phyloP scores from a whole-genome alignment of 306 rosid species.

The Cucurbita ficifolia region DNA sequence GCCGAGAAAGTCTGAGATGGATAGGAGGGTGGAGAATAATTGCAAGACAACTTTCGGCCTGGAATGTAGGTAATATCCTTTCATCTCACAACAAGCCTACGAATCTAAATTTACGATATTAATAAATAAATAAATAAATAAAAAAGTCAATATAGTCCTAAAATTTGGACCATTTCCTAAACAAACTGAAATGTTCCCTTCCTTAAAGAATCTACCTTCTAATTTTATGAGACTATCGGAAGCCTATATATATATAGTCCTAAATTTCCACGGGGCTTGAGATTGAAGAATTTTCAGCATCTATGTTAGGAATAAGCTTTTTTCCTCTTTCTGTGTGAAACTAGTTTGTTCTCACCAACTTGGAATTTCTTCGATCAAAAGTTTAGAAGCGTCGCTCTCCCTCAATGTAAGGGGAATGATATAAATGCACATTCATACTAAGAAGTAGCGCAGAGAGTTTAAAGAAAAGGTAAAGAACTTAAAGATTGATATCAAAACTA shows the following conservation, averaged over 20 bases:
- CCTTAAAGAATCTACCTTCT: not conserved
- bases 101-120: not conserved
- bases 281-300: not conserved
- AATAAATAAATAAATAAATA: too few species aligned
- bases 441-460: not conserved
- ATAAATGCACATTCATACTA: not conserved
- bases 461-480: not conserved
- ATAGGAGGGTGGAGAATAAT: not conserved
- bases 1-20: too few species aligned
- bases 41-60: not conserved
- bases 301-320: not conserved
- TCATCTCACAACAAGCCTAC: not conserved
- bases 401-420: not conserved
- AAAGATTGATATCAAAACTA: not conserved
- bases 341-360: not conserved
- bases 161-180: not conserved
- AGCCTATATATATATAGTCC: not conserved
- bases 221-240: not conserved
- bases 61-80: not conserved
- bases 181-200: not conserved
- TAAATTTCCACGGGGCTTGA: not conserved
- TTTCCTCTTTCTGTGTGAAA: not conserved
- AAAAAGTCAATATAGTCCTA: not conserved
- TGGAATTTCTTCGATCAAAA: not conserved
- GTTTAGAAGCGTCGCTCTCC: not conserved